Base-by-base conservation (phyloP, 2,329 filamentous ascomycete species). In the Trichoderma lentiforme region DNA sequence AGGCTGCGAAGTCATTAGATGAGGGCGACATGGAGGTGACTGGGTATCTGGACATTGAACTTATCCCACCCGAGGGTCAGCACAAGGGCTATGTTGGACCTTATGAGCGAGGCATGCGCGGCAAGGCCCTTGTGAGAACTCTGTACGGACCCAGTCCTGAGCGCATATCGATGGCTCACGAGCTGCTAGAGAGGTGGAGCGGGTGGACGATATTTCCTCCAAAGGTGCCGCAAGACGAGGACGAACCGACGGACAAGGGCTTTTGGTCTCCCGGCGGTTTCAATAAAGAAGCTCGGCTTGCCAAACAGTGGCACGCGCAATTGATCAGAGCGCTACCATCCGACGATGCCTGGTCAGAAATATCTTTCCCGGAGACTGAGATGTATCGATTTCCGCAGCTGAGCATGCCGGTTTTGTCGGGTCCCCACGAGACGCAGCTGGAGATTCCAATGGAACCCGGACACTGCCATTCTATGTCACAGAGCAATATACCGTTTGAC, bases 81-180 rank as follows among this genome's bases (percentile, higher is more conserved):
- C 76, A 78, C 64, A 79, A 78, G 69, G 78, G 77, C 56, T 81
- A 82, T 73, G 75, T 79, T 67, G 82, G 82, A 8, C 79, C 80
- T 1, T 83, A 81, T 66, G 79, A 81, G 36, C 76, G 80, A 7
- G 74, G 76, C 2, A 75, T 80, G 15, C 80, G 81, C 47, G 79
- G 80, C 21, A 77, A 79, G 7, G 75, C 78, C 2, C 78, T 82
- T 7, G 73, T 84, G 11, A 79, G 81, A 30, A 77, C 81, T 36
- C 82, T 84, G 80, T 86, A 84, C 74, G 84, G 84, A 1, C 81
- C 83, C 0, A 79, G 81, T 28, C 76, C 77, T 32, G 75, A 79
- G 8, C 76, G 79, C 8, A 76, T 85, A 71, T 78, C 76, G 47
- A 77, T 80, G 60, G 78, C 80, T 30, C 80, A 81, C 76, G 78